Conservation (phyloP, 2,329 filamentous ascomycete genomes). For the Claviceps sp. region DNA sequence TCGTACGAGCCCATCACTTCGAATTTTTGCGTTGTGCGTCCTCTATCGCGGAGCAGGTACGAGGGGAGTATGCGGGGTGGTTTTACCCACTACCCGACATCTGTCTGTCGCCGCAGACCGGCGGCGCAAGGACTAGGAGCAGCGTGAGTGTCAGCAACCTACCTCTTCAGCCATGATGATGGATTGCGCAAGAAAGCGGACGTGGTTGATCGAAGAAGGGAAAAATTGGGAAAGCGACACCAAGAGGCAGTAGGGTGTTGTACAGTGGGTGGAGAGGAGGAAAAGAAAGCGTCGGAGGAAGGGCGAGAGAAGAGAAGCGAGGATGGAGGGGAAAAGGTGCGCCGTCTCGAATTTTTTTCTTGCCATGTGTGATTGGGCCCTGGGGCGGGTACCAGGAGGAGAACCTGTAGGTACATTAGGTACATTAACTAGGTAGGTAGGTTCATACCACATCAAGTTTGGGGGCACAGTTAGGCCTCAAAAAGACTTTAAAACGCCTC, state of each 20-base stretch:
- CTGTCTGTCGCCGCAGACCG: slow-evolving; percentile 12
- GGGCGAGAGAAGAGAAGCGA: slow-evolving; percentile 16
- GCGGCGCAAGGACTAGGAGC: slow-evolving; percentile 10
- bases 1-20: neutral
- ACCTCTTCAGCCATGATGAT: slow-evolving; percentile 48
- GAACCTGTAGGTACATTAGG: neutral
- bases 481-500: too few relatives aligned
- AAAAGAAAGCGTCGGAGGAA: slow-evolving; percentile 7
- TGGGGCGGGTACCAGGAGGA: slow-evolving; percentile 8
- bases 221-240: slow-evolving; percentile 13
- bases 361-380: slow-evolving; percentile 24
- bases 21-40: slow-evolving; percentile 8
- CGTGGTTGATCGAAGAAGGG: slow-evolving; percentile 15
- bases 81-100: slow-evolving; percentile 16
- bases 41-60: slow-evolving; percentile 20
- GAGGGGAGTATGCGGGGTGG: slow-evolving; percentile 34
- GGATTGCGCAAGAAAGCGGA: slow-evolving; percentile 25
- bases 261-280: slow-evolving; percentile 10
- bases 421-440: neutral
- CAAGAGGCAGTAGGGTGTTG: slow-evolving; percentile 9
- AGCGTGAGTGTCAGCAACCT: slow-evolving; percentile 19
- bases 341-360: slow-evolving; percentile 23
- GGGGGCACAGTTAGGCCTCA: too few relatives aligned
- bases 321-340: slow-evolving; percentile 14
- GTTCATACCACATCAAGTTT: too few relatives aligned